Base-by-base conservation (phyloP, 306 rosid genomes). In the Trifolium repens region DNA sequence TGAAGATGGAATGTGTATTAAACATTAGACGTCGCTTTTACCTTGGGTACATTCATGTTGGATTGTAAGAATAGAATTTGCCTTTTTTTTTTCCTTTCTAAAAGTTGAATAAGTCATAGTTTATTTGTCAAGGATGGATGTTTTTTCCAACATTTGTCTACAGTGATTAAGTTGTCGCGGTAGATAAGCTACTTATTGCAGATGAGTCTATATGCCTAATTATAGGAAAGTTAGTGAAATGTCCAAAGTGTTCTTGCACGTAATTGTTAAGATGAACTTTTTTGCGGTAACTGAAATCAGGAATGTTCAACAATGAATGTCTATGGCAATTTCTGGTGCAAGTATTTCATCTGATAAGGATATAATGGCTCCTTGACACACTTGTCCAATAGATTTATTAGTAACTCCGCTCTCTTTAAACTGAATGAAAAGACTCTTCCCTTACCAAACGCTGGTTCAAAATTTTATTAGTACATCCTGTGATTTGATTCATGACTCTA, bases 391-490 rank as follows among this genome's bases (percentile, higher is more conserved):
- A 2, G 99, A 89, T 64, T 88, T 85, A 58, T 90, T 96, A 0
- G 97, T 85, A 0, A 90, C 97, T 34, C 99, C 74, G 32, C 96
- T 89, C 55, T 57, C 97, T 69, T 50, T 94, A 92, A 3, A 94
- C 99, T 13, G 99, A 34, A 86, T 92, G 92, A 42, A 94, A 17
- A 2, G 88, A 82, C 57, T 92, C 89, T 62, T 94, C 99, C 89
- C 90, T 94, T 1, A 83, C 86, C 15, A 89, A 94, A 3, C 99
- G 92, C 32, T 49, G 72, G 42, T 84, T 82, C 64, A 94, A 32
- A 0, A 87, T 86, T 53, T 85, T 82, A 3, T 35, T 4, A 0
- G 75, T 22, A 22, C 1, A 22, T 22, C 24, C 24, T 22, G 24
- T 22, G 24, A 22, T 22, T 22, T 1, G 1, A 22, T 22, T 22